These are phyloP conservation scores for Xeromyces bisporus DNA, from an alignment of 495 filamentous ascomycete genomes.

Conservation along the genomic window DNA sequence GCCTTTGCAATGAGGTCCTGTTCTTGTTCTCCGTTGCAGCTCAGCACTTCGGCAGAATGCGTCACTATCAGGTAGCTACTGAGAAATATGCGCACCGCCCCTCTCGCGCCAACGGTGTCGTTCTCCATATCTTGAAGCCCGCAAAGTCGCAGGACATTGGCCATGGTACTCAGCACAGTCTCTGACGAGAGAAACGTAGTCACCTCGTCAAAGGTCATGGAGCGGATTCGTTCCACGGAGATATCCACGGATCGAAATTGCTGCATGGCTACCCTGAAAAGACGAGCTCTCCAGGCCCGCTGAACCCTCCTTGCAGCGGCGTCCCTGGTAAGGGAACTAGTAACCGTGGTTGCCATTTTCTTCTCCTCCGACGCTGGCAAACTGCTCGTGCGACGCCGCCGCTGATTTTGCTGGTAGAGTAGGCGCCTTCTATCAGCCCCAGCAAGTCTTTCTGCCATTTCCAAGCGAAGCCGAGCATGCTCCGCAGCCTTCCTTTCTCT, in stretches of 20 bases:
- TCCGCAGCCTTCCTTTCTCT: constrained; percentile 83
- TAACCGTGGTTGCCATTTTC: constrained; percentile 23
- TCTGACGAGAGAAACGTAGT: constrained; percentile 61
- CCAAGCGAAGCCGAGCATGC: constrained; percentile 49
- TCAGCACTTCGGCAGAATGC: constrained; percentile 80
- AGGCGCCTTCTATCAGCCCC: constrained; percentile 62
- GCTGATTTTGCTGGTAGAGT: constrained; percentile 37
- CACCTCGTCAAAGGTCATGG: constrained; percentile 69
- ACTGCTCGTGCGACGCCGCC: constrained; percentile 47
- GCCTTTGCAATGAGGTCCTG: constrained; percentile 83
- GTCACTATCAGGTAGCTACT: constrained; percentile 86
- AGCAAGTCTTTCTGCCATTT: constrained; percentile 79
- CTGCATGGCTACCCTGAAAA: constrained; percentile 40
- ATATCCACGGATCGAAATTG: constrained; percentile 54
- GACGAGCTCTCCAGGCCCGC: constrained; percentile 51
- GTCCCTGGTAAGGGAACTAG: constrained; percentile 38
- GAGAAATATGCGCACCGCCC: constrained; percentile 74
- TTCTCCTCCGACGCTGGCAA: constrained; percentile 42
- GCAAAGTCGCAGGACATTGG: constrained; percentile 57
- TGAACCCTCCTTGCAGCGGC: constrained; percentile 60
- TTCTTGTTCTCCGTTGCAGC: constrained; percentile 69
- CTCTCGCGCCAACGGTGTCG: constrained; percentile 54
- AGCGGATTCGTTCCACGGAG: constrained; percentile 54
- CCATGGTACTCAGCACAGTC: constrained; percentile 49
- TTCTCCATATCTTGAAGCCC: constrained; percentile 54